These are phyloP conservation scores for Phytophthora quininea DNA, from an alignment of 352 stramenopile species.

Conservation along the genomic window DNA sequence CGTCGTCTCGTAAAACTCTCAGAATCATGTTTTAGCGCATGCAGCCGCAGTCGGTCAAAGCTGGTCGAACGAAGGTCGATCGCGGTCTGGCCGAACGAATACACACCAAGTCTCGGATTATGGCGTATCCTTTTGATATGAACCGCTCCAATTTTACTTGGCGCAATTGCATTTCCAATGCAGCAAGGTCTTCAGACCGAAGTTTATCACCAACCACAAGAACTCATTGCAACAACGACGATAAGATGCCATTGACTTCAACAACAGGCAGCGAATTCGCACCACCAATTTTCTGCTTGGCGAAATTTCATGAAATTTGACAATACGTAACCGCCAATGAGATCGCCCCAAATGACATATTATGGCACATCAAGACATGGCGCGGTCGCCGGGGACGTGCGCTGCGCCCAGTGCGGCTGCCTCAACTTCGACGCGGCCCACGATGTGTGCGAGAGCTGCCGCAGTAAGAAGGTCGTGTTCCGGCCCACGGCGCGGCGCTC, in stretches of 20 bases:
- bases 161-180: too few species aligned
- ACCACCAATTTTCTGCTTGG: too few species aligned
- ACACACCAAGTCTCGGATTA: conserved; percentile 87
- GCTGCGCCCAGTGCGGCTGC: conserved; percentile 49
- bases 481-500: conserved; percentile 11
- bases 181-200: too few species aligned
- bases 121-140: neutral
- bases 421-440: conserved; percentile 47
- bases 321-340: too few species aligned
- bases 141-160: too few species aligned
- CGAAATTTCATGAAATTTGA: too few species aligned
- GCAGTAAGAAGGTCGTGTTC: conserved; percentile 15
- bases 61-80: conserved; percentile 53
- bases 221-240: too few species aligned
- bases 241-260: too few species aligned
- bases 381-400: conserved; percentile 24
- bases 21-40: conserved; percentile 2
- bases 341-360: too few species aligned
- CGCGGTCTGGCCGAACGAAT: conserved; percentile 40
- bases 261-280: too few species aligned
- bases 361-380: conserved; percentile 10
- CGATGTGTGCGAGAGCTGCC: conserved; percentile 42
- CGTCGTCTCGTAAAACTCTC: conserved; percentile 8
- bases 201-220: too few species aligned
- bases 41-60: conserved; percentile 15